Evolutionary conservation across 257 asterid species (phyloP).

Genomic region (Euphrasia confusa): DNA sequence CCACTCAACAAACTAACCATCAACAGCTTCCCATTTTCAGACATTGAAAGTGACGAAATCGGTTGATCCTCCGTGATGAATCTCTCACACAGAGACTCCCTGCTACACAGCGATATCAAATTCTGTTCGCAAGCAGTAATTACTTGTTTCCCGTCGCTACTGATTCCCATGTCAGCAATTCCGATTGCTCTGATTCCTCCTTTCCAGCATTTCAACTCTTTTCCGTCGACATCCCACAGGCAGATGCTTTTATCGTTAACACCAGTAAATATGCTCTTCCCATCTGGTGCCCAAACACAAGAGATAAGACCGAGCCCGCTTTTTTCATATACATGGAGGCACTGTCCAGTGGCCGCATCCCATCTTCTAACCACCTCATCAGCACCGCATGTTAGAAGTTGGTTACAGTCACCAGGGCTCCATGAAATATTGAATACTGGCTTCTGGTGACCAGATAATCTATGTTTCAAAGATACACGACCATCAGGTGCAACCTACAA

Average conservation of each 20-base stretch:
- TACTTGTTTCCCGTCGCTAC: constrained; percentile 46
- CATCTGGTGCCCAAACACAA: constrained; percentile 67
- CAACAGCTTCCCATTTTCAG: constrained; percentile 50
- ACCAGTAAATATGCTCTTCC: constrained; percentile 48
- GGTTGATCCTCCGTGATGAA: constrained; percentile 50
- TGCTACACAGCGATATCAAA: constrained; percentile 39
- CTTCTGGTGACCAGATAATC: constrained; percentile 38
- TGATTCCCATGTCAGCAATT: constrained; percentile 51
- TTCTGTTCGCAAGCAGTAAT: constrained; percentile 47
- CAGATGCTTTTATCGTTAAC: constrained; percentile 50
- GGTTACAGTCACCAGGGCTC: constrained; percentile 43
- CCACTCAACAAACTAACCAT: constrained; percentile 50
- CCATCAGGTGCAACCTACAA: not conserved
- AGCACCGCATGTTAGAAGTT: constrained; percentile 40
- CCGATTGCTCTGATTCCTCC: constrained; percentile 51
- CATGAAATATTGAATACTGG: constrained; percentile 57
- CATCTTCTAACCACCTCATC: constrained; percentile 60
- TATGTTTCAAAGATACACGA: not conserved
- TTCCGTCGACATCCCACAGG: constrained; percentile 65
- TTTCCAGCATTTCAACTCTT: constrained; percentile 52
- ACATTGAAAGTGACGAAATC: constrained; percentile 51
- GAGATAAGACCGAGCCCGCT: constrained; percentile 49
- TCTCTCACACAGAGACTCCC: constrained; percentile 49
- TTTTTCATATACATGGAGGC: constrained; percentile 48
- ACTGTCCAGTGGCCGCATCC: constrained; percentile 55